A percentile compares a stretch with the other conserved stretches of the same genome.
Conservation (phyloP, 176 grass and related monocot species). For the Metroxylon sagu region DNA sequence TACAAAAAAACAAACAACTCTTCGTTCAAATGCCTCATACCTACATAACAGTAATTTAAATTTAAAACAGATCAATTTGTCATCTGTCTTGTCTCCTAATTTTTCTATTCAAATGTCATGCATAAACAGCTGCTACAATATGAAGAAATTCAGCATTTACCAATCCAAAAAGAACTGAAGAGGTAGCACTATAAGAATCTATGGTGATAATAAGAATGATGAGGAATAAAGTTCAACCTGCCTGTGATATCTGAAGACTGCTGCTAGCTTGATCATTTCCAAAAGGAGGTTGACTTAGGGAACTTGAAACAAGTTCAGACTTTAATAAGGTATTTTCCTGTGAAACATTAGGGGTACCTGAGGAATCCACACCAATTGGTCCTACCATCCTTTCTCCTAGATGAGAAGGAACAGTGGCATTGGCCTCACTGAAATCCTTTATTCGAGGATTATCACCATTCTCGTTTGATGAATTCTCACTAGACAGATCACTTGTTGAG, state of each 20-base stretch:
- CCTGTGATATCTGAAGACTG: constrained; percentile 29
- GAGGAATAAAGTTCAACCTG: constrained; percentile 32
- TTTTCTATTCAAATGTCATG: no score
- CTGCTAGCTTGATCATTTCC: constrained; percentile 24
- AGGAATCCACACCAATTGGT: constrained; percentile 29
- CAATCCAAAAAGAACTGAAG: no score
- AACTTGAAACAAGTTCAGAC: constrained; percentile 20
- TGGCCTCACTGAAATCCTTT: constrained; percentile 30
- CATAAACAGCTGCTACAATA: no score
- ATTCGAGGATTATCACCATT: constrained; percentile 20
- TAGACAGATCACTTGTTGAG: constrained; percentile 27
- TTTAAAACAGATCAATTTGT: no score
- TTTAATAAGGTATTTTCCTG: constrained; percentile 16
- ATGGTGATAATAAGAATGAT: no score
- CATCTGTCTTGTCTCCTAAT: no score
- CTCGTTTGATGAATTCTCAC: constrained; percentile 34
- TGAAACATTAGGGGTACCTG: constrained; percentile 28
- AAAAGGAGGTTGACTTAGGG: constrained; percentile 28
- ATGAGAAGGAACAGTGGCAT: constrained; percentile 8
- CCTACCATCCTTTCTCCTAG: constrained; percentile 22
- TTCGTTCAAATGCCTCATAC: no score
- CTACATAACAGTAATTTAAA: no score
- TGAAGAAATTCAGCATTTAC: no score
- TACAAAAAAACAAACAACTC: no score
- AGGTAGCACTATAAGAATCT: no score